Percentiles rank a stretch among this genome's conserved stretches.
Evolutionary conservation across 306 rosid genomes (phyloP).

Genomic region (Cicer judaicum): DNA sequence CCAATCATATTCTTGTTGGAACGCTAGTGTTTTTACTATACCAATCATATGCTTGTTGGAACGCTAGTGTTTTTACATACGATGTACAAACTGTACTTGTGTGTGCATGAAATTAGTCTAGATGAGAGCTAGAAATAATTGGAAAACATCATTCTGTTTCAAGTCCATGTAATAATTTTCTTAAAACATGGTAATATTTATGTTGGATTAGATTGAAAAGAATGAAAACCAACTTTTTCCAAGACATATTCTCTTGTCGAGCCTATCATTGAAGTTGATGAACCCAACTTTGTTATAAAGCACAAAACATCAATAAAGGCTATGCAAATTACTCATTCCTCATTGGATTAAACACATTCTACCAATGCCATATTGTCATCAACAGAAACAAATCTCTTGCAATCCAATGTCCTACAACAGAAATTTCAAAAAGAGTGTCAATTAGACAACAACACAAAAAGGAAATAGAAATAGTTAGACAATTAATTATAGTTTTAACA

Average conservation of each 20-base stretch:
- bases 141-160: slow-evolving; percentile 9
- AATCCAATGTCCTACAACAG: slow-evolving; percentile 69
- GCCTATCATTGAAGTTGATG: background rate
- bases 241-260: too few relatives aligned
- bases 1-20: too few relatives aligned
- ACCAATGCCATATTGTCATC: too few relatives aligned
- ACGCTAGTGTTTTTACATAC: slow-evolving; percentile 32
- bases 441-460: slow-evolving; percentile 4
- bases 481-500: slow-evolving; percentile 23
- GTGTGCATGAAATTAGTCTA: background rate
- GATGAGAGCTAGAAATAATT: background rate
- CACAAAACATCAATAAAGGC: background rate
- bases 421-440: slow-evolving; percentile 19
- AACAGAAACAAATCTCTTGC: slow-evolving; percentile 41
- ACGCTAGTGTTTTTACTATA: too few relatives aligned
- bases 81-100: slow-evolving; percentile 20
- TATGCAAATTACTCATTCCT: slow-evolving; percentile 1
- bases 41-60: too few relatives aligned
- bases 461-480: background rate
- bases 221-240: too few relatives aligned
- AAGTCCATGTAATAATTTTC: background rate
- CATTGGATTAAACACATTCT: too few relatives aligned
- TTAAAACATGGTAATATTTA: too few relatives aligned
- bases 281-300: slow-evolving; percentile 5
- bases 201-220: too few relatives aligned